Evolutionary conservation across 202 grass and related monocot species (phyloP), one percentile per base, ranked within the genome.

Genomic region (Cymbopogon flexuosus): DNA sequence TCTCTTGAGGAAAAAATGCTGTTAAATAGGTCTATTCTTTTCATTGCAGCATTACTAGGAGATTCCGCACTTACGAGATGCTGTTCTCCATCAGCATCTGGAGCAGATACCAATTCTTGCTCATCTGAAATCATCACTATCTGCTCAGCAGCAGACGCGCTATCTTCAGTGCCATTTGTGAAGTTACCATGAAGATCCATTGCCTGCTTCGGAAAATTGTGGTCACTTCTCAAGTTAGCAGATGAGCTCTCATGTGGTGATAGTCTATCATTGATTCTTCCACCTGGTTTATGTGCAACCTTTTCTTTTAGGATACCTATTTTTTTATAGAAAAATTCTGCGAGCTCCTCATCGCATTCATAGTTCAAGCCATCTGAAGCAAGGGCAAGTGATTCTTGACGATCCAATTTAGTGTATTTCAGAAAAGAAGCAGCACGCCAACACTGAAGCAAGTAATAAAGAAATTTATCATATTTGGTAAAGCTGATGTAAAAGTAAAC

Each of bases 351-450:
- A 82, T 77, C 84, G 83, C 61, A 87, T 71, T 86, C 87, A 84
- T 89, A 94, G 2, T 87, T 86, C 43, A 97, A 90, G 58, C 62
- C 64, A 62, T 87, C 75, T 43, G 79, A 76, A 80, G 94, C 90
- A 89, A 90, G 86, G 66, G 81, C 78, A 70, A 88, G 68, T 9
- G 87, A 87, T 84, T 90, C 87, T 68, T 41, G 34, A 67, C 18
- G 89, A 81, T 94, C 88, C 54, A 97, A 14, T 41, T 92, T 85
- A 65, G 36, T 59, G 24, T 85, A 89, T 33, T 94, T 90, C 29
- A 80, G 87, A 71, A 91, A 13, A 79, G 84, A 92, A 30, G 91
- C 87, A 90, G 89, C 91, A 76, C 52, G 78, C 91, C 91, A 97
- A 73, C 91, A 97, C 94, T 97, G 65, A 77, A 88, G 42, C n/a